These are phyloP conservation scores for Inga oerstediana DNA, from an alignment of 306 rosid species.

Conservation along the genomic window DNA sequence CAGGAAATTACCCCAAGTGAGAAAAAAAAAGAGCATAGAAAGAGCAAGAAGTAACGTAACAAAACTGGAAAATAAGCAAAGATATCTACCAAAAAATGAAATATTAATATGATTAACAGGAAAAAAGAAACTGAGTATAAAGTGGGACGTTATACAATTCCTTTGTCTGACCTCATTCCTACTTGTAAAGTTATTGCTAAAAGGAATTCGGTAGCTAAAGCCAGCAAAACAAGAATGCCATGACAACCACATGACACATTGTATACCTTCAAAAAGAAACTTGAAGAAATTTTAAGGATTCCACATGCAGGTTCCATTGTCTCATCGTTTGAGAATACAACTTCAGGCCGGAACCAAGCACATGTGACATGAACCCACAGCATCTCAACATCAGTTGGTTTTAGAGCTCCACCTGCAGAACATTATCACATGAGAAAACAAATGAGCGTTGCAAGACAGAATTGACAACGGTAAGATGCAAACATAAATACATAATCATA, in stretches of 20 bases:
- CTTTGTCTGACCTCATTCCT: neutral
- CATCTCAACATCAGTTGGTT: slow-evolving; percentile 90
- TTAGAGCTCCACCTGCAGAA: slow-evolving; percentile 90
- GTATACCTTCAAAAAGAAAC: slow-evolving; percentile 75
- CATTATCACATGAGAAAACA: slow-evolving; percentile 29
- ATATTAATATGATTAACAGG: neutral
- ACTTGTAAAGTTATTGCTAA: neutral
- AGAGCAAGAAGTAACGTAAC: neutral
- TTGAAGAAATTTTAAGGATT: slow-evolving; percentile 78
- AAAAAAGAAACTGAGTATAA: neutral
- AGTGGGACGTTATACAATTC: neutral
- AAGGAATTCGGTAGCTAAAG: slow-evolving; percentile 22
- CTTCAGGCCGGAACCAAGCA: slow-evolving; percentile 94
- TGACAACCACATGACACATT: neutral
- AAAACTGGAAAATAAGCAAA: slow-evolving; percentile 3
- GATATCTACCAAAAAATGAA: neutral
- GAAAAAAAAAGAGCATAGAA: neutral
- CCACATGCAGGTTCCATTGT: slow-evolving; percentile 97
- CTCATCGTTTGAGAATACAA: slow-evolving; percentile 76
- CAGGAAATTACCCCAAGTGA: neutral
- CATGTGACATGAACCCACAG: slow-evolving; percentile 96
- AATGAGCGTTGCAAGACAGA: slow-evolving; percentile 21
- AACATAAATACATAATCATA: slow-evolving; percentile 12
- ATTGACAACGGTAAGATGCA: slow-evolving; percentile 14
- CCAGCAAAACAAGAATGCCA: slow-evolving; percentile 22